Conservation (phyloP, 1,284 basidiomycete species). For the Fomitiporia mediterranea region DNA sequence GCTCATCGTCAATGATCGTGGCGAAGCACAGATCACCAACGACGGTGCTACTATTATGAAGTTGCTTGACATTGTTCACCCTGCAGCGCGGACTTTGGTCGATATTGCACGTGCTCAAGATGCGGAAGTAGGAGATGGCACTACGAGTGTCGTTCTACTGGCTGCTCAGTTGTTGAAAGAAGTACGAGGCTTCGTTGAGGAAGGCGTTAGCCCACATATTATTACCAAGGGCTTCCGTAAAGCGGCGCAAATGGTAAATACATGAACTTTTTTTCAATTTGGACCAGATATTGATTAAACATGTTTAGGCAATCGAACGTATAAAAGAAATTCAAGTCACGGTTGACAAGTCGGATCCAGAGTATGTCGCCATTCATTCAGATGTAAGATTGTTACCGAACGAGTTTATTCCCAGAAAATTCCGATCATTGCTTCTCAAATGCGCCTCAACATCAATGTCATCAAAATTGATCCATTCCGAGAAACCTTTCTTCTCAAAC, state of each 20-base stretch:
- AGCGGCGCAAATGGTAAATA: conserved; percentile 78
- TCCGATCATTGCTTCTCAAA: conserved; percentile 92
- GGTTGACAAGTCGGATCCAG: conserved; percentile 87
- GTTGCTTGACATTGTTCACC: conserved; percentile 95
- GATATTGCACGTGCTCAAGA: conserved; percentile 98
- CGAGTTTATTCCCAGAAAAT: conserved; percentile 44
- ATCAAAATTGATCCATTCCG: conserved; percentile 97
- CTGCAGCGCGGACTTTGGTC: conserved; percentile 92
- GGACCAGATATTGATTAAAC: conserved; percentile 15
- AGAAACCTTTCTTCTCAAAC: conserved; percentile 97
- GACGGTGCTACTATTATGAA: conserved; percentile 98
- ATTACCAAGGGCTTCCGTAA: conserved; percentile 96
- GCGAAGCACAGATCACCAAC: conserved; percentile 96
- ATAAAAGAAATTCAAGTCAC: conserved; percentile 89
- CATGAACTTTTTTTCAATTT: conserved; percentile 19
- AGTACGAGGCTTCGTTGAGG: conserved; percentile 88
- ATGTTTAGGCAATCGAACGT: conserved; percentile 71
- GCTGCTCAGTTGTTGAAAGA: conserved; percentile 96
- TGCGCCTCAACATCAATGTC: conserved; percentile 99
- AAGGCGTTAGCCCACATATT: conserved; percentile 95
- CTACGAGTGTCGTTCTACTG: conserved; percentile 91
- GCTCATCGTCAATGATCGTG: conserved; percentile 87
- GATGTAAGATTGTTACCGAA: not conserved
- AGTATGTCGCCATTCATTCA: conserved; percentile 48
- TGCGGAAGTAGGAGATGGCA: conserved; percentile 98